phyloP scores from a whole-genome alignment of 441 rosid species.

The Gossypium gossypioides region DNA sequence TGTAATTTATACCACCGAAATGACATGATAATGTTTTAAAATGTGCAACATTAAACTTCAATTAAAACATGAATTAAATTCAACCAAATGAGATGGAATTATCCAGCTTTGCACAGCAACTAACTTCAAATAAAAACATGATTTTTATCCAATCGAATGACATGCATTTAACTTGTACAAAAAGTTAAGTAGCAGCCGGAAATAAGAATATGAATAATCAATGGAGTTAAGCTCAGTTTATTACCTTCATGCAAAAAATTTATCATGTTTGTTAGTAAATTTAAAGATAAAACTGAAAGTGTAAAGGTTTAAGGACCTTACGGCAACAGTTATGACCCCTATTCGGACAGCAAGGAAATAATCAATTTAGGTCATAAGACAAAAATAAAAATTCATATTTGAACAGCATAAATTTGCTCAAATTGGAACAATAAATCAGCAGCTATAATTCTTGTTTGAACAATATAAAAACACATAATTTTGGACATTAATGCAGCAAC shows the following conservation, averaged over 20 bases:
- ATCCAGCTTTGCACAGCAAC: not conserved
- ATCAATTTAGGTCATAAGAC: not conserved
- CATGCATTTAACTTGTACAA: not conserved
- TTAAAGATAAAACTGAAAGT: no score
- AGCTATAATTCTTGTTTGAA: not conserved
- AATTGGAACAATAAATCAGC: not conserved
- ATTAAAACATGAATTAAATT: not conserved
- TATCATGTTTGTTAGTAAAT: not conserved
- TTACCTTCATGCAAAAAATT: not conserved
- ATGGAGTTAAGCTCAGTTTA: not conserved
- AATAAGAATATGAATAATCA: not conserved
- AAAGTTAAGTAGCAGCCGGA: not conserved
- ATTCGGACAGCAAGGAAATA: not conserved
- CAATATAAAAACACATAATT: not conserved
- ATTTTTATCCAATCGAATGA: no score
- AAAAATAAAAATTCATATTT: not conserved
- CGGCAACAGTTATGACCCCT: not conserved
- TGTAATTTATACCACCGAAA: not conserved
- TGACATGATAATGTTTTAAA: not conserved
- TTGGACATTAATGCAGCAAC: not conserved
- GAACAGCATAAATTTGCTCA: not conserved
- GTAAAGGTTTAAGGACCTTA: no score
- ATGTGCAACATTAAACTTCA: not conserved
- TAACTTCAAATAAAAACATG: not conserved
- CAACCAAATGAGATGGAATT: not conserved